Conservation (phyloP, 208 protist species). For the Trypanosoma theileri region DNA sequence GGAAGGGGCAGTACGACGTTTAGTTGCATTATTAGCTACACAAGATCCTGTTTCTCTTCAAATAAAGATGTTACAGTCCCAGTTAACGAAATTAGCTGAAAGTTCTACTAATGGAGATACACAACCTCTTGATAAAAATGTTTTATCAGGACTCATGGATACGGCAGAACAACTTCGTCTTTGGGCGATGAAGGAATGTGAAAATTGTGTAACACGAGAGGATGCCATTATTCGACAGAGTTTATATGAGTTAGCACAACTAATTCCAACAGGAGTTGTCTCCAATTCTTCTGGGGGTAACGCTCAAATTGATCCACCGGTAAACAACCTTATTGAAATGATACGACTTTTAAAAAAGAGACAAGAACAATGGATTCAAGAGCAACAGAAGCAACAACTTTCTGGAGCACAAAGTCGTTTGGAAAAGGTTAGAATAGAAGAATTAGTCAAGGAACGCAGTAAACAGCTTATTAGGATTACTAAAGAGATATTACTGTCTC, state of each 20-base stretch:
- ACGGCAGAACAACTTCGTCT: conserved; percentile 21
- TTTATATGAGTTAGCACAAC: conserved; percentile 71
- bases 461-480: conserved; percentile 43
- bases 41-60: conserved; percentile 10
- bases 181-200: conserved; percentile 7
- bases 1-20: conserved; percentile 14
- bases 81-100: conserved; percentile 10
- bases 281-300: conserved; percentile 7
- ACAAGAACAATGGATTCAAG: conserved; percentile 44
- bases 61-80: conserved; percentile 14
- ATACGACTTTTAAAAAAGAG: conserved; percentile 53
- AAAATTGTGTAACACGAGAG: background rate
- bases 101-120: background rate
- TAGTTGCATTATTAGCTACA: conserved; percentile 4
- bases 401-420: conserved; percentile 41
- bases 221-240: conserved; percentile 28
- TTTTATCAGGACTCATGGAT: conserved; percentile 10
- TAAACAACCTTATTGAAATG: conserved; percentile 62
- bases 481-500: conserved; percentile 33
- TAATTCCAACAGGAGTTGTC: conserved; percentile 38
- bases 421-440: conserved; percentile 43
- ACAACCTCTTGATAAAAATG: conserved; percentile 7
- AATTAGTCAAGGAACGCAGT: conserved; percentile 37
- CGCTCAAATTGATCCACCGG: conserved; percentile 59
- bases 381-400: conserved; percentile 59